Conservation (phyloP, 441 rosid genomes). For the Euphorbia corollata region DNA sequence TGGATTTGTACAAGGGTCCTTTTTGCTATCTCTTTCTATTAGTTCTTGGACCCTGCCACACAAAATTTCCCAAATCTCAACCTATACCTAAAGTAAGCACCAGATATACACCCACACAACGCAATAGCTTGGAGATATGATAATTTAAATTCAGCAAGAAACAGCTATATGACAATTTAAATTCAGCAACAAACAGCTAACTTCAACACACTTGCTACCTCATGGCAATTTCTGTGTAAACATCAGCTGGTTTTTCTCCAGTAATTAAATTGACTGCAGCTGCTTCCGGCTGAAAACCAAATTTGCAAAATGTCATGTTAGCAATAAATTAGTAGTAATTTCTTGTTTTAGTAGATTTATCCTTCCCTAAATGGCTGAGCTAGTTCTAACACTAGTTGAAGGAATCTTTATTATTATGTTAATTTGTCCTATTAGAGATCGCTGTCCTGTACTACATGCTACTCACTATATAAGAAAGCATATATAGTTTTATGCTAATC, state of each 20-base stretch:
- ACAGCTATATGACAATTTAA: neutral
- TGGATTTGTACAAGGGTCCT: conserved; percentile 66
- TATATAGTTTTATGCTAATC: too few relatives aligned
- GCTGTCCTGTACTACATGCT: too few relatives aligned
- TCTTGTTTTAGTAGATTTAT: too few relatives aligned
- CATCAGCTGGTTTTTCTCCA: conserved; percentile 84
- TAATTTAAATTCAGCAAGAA: neutral
- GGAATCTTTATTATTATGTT: too few relatives aligned
- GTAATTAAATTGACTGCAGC: conserved; percentile 88
- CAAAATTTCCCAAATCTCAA: conserved; percentile 22
- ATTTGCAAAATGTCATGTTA: too few relatives aligned
- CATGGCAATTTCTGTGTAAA: conserved; percentile 83
- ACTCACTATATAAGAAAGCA: too few relatives aligned
- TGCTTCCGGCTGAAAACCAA: conserved; percentile 65
- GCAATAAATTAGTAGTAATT: too few relatives aligned
- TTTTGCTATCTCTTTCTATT: conserved; percentile 67
- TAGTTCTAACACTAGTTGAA: too few relatives aligned
- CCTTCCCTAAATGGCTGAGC: too few relatives aligned
- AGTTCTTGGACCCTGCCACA: conserved; percentile 70
- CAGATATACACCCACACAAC: neutral
- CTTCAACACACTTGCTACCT: conserved; percentile 40
- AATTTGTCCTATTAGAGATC: too few relatives aligned
- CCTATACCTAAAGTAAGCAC: neutral
- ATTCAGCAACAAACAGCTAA: neutral
- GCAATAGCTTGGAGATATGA: neutral